Evolutionary conservation across 495 filamentous ascomycete species (phyloP).

Genomic region (Staphylotrichum longicolle): DNA sequence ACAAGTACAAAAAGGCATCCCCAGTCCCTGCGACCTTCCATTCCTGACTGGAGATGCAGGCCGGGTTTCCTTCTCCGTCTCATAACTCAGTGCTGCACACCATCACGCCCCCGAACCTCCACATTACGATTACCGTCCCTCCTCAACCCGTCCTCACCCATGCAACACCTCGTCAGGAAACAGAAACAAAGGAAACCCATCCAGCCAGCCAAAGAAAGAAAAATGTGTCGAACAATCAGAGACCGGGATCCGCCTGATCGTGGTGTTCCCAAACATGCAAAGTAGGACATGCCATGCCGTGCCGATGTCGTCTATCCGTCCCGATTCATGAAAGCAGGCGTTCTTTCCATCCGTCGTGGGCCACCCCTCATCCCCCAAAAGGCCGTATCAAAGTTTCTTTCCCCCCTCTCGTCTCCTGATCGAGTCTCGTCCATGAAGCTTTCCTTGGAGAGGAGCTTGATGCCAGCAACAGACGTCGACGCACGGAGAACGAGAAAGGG

Average conservation of each 20-base stretch:
- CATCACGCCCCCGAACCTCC: not conserved
- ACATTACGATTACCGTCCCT: slow-evolving; percentile 15
- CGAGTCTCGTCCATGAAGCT: slow-evolving; percentile 12
- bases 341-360: slow-evolving; percentile 12
- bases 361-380: slow-evolving; percentile 3
- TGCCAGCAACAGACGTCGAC: slow-evolving; percentile 14
- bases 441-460: slow-evolving; percentile 4
- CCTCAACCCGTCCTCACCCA: not conserved
- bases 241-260: slow-evolving; percentile 9
- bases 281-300: slow-evolving; percentile 20
- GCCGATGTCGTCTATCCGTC: slow-evolving; percentile 12
- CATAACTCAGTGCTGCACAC: slow-evolving; percentile 1
- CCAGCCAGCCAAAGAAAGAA: slow-evolving; percentile 4
- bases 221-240: not conserved
- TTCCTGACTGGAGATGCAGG: not conserved
- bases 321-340: slow-evolving; percentile 14
- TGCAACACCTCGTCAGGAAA: slow-evolving; percentile 1
- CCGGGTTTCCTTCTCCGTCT: not conserved
- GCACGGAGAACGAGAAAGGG: not conserved
- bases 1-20: slow-evolving; percentile 15
- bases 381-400: not conserved
- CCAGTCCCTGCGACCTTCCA: not conserved
- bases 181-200: slow-evolving; percentile 2
- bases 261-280: slow-evolving; percentile 5
- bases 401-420: not conserved